These are phyloP conservation scores for Pontederia paniculata DNA, from an alignment of 176 grass and related monocot genomes.

Conservation along the genomic window DNA sequence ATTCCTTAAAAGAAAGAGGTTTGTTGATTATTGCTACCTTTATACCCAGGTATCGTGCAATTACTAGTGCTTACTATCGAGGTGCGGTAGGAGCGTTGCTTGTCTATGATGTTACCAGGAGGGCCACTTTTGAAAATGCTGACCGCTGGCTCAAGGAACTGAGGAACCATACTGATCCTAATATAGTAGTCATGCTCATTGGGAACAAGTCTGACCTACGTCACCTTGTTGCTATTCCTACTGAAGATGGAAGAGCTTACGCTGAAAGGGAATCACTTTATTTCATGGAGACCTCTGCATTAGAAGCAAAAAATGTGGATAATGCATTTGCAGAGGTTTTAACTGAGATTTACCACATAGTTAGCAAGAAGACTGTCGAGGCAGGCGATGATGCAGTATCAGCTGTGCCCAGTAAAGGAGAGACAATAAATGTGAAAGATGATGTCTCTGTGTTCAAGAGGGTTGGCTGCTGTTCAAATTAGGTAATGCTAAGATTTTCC, in stretches of 20 bases:
- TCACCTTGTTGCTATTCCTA: slow-evolving; percentile 43
- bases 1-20: neutral
- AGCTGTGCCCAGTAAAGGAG: too few relatives aligned
- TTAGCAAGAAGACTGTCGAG: slow-evolving; percentile 42
- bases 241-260: slow-evolving; percentile 45
- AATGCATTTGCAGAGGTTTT: slow-evolving; percentile 43
- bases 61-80: slow-evolving; percentile 64
- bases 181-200: slow-evolving; percentile 37
- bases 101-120: slow-evolving; percentile 60
- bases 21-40: slow-evolving; percentile 4
- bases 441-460: too few relatives aligned
- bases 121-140: slow-evolving; percentile 41
- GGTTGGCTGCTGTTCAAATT: too few relatives aligned
- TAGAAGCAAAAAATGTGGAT: slow-evolving; percentile 44
- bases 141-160: slow-evolving; percentile 54
- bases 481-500: too few relatives aligned
- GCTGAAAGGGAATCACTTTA: slow-evolving; percentile 43
- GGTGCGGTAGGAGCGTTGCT: slow-evolving; percentile 59
- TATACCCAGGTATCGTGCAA: slow-evolving; percentile 50
- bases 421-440: too few relatives aligned
- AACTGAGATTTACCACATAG: slow-evolving; percentile 46
- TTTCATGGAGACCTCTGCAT: slow-evolving; percentile 49
- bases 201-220: slow-evolving; percentile 53
- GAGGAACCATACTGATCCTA: slow-evolving; percentile 51
- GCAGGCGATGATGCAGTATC: neutral